Base-by-base conservation (phyloP, 2,329 filamentous ascomycete genomes). In the Arthrobotrys conoides region DNA sequence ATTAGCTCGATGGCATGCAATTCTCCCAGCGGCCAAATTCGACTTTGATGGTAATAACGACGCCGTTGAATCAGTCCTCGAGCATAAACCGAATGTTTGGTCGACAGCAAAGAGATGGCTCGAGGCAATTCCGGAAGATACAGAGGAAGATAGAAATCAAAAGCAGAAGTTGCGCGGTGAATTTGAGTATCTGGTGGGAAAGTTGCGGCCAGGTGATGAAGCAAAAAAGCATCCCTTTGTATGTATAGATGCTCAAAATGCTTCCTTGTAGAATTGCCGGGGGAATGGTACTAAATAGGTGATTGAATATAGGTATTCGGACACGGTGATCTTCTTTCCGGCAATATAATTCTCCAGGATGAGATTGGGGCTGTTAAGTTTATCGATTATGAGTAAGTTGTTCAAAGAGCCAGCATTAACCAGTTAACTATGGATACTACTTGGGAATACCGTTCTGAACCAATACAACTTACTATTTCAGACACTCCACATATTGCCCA, bases 271-370 rank as follows among this genome's bases (percentile, higher is more conserved):
- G 0, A 24, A 24, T 0, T 20, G 6, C 24, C 12, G 10, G 9
- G 6, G 6, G 1, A 3, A 5, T 12, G 9, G 20, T 49, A 49
- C 20, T 49, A 24, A 49, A 12, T 9, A 0, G 24, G 2, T 49
- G 20, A 49, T 49, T 24, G 4, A n/a, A 48, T 49, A 49, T 49
- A 49, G 46, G 91, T 97, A 65, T 97, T 97, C 86, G 92, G 92
- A 81, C 94, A 97, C 85, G 97, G 93, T 87, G 95, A 98, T 84
- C 89, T 98, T 16, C 87, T 98, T 14, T 93, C 92, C 84, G 95
- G 93, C 81, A 98, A 98, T 84, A 92, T 98, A 81, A 97, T 98
- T 82, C 89, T 97, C 80, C 88, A 63, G 18, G 48, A n/a, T 24
- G 46, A 24, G 1, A 9, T 49, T 14, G 20, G 24, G 12, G 12